Evolutionary conservation across 305 asterid genomes (phyloP).

Genomic region (Withania somnifera): DNA sequence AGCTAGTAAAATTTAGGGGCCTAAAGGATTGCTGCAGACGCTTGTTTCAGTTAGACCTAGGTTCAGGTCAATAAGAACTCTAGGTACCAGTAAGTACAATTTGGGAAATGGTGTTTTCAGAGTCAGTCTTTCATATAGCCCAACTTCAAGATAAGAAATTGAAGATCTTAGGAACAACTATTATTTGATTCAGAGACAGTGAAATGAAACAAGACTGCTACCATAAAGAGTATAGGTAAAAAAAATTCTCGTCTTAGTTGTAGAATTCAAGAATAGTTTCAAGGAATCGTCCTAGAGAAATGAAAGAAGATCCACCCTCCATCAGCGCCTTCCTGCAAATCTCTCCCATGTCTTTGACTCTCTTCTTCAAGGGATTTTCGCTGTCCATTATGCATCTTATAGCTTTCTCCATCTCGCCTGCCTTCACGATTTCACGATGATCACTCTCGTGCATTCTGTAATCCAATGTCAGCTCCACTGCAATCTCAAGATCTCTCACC

Average conservation of each 20-base stretch:
- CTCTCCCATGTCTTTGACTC: conserved; percentile 29
- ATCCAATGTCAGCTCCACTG: conserved; percentile 33
- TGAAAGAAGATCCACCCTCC: conserved; percentile 44
- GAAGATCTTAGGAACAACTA: not conserved
- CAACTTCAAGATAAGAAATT: no score
- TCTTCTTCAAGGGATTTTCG: conserved; percentile 23
- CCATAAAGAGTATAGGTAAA: not conserved
- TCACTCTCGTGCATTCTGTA: conserved; percentile 6
- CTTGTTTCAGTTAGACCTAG: no score
- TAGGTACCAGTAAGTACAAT: no score
- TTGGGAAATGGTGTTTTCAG: no score
- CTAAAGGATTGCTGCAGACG: no score
- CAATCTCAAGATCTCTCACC: conserved; percentile 34
- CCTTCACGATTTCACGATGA: conserved; percentile 11
- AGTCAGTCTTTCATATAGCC: no score
- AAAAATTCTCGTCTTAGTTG: not conserved
- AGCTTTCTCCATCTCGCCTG: conserved; percentile 29
- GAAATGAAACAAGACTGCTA: not conserved
- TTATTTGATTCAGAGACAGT: not conserved
- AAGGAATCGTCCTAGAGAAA: not conserved
- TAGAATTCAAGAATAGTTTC: not conserved
- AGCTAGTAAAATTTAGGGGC: no score
- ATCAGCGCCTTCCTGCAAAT: conserved; percentile 24
- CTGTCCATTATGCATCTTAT: conserved; percentile 33
- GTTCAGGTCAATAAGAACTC: no score